Conservation (phyloP, 352 stramenopile species). For the Phytophthora pisi region DNA sequence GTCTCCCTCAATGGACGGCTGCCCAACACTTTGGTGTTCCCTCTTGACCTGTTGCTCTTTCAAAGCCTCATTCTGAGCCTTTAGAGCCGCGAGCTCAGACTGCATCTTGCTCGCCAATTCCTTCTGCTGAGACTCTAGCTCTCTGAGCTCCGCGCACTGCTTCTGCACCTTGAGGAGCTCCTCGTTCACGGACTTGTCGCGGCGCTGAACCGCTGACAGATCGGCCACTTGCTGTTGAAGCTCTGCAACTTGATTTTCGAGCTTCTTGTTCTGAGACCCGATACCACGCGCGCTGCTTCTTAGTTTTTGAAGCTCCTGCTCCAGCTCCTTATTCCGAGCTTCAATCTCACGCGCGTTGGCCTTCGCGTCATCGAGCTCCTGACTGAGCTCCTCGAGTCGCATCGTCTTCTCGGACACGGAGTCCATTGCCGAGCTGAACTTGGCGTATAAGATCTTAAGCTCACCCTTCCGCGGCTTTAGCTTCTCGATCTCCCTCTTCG, state of each 20-base stretch:
- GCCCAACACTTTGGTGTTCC: constrained; percentile 23
- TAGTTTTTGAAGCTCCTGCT: constrained; percentile 24
- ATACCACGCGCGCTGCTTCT: constrained; percentile 2
- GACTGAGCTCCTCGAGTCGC: constrained; percentile 45
- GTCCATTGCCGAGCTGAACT: constrained; percentile 44
- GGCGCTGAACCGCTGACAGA: constrained; percentile 18
- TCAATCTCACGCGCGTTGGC: not conserved
- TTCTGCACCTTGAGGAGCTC: constrained; percentile 29
- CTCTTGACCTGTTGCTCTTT: constrained; percentile 11
- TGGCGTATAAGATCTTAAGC: constrained; percentile 40
- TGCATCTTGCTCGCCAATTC: constrained; percentile 20
- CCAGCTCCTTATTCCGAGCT: not conserved
- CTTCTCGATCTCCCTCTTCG: constrained; percentile 22
- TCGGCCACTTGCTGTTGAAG: constrained; percentile 30
- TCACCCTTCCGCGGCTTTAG: constrained; percentile 34
- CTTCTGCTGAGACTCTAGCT: constrained; percentile 20
- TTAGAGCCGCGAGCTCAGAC: constrained; percentile 23
- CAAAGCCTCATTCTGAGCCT: constrained; percentile 35
- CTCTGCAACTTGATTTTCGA: constrained; percentile 34
- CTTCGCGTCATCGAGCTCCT: constrained; percentile 23
- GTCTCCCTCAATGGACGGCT: constrained; percentile 14
- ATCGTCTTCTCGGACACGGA: constrained; percentile 43
- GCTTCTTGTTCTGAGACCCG: constrained; percentile 10
- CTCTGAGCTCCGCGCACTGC: constrained; percentile 29
- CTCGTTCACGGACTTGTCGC: constrained; percentile 17